These are phyloP conservation scores for Torulaspora delbrueckii DNA, from an alignment of 805 yeast species.

Conservation along the genomic window DNA sequence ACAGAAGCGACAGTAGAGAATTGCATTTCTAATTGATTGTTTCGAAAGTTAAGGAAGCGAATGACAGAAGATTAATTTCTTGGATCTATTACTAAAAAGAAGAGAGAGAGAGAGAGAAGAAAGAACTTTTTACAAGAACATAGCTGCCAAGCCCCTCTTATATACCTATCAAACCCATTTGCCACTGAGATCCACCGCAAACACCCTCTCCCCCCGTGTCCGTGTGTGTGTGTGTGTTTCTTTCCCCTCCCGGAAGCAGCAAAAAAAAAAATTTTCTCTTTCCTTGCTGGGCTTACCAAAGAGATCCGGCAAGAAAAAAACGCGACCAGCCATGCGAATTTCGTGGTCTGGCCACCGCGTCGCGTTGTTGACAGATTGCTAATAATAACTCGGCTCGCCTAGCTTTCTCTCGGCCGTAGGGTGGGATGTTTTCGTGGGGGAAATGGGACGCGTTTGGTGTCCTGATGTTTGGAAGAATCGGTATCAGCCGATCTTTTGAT, in stretches of 20 bases:
- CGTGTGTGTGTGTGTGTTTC: neutral
- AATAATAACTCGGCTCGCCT: neutral
- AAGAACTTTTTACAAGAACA: neutral
- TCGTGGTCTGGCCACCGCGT: neutral
- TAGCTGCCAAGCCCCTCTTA: neutral
- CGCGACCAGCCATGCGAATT: neutral
- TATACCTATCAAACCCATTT: neutral
- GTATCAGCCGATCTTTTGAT: too few species aligned
- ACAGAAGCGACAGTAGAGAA: constrained; percentile 39
- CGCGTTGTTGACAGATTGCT: neutral
- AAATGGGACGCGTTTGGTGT: too few species aligned
- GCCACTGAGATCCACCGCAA: neutral
- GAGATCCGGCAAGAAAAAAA: neutral
- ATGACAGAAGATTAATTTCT: constrained; percentile 29
- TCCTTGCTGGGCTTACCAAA: neutral
- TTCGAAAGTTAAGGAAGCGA: constrained; percentile 25
- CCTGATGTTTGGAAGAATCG: too few species aligned
- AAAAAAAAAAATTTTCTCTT: neutral
- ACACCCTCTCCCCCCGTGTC: neutral
- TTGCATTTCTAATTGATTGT: constrained; percentile 35
- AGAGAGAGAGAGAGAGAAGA: neutral
- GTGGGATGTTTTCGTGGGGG: neutral
- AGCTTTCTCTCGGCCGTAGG: too few species aligned
- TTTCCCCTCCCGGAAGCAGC: neutral
- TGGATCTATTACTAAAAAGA: constrained; percentile 5